phyloP scores from a whole-genome alignment of 768 basidiomycete species.

The Termitomyces sp. region DNA sequence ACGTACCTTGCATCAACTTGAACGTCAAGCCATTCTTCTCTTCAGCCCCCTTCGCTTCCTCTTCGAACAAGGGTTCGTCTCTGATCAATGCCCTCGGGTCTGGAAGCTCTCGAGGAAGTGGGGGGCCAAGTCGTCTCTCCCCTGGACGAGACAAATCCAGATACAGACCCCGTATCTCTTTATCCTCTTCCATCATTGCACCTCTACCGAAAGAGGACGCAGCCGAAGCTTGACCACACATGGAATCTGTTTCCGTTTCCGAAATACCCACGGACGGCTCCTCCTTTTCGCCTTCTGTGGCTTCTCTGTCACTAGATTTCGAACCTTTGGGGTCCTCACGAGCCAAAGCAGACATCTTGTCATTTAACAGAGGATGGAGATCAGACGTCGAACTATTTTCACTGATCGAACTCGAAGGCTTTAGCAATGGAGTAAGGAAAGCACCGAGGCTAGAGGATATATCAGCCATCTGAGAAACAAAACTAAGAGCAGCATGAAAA shows the following conservation, averaged over 20 bases:
- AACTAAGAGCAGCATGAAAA: background rate
- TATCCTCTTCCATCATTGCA: background rate
- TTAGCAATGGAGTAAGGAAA: conserved; percentile 31
- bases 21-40: conserved; percentile 16
- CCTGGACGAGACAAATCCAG: background rate
- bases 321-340: background rate
- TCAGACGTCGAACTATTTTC: conserved; percentile 21
- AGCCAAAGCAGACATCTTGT: background rate
- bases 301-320: background rate
- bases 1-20: conserved; percentile 6
- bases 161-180: conserved; percentile 5
- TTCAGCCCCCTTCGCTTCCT: conserved; percentile 17
- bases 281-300: background rate
- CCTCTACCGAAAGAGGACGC: background rate
- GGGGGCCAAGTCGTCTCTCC: conserved; percentile 6
- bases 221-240: conserved; percentile 10
- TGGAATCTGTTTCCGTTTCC: conserved; percentile 18
- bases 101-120: conserved; percentile 3
- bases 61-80: conserved; percentile 51
- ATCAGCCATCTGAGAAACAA: background rate
- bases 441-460: conserved; percentile 24
- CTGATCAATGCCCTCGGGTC: conserved; percentile 36
- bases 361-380: conserved; percentile 3
- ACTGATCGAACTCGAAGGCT: background rate
- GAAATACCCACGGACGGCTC: conserved; percentile 14